These are phyloP conservation scores for Colletotrichum sp. DNA, from an alignment of 2,329 filamentous ascomycete species.

Conservation along the genomic window DNA sequence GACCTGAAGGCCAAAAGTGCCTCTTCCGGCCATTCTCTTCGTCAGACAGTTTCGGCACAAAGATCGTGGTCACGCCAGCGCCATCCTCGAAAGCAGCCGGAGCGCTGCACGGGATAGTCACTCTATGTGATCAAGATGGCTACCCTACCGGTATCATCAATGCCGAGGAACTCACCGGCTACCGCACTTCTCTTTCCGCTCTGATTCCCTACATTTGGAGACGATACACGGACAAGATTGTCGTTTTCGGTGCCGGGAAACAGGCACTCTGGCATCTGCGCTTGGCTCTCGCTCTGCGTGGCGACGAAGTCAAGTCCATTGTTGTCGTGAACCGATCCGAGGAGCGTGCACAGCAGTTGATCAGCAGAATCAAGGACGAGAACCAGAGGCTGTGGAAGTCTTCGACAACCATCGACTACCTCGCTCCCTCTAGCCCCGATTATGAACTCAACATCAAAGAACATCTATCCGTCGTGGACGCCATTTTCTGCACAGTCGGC, in stretches of 20 bases:
- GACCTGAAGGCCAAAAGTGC: slow-evolving; percentile 25
- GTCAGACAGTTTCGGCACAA: slow-evolving; percentile 23
- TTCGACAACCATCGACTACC: background rate
- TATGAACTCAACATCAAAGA: background rate
- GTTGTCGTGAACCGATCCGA: slow-evolving; percentile 37
- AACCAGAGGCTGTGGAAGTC: background rate
- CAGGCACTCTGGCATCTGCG: slow-evolving; percentile 77
- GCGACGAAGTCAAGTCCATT: slow-evolving; percentile 28
- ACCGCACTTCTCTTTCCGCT: slow-evolving; percentile 68
- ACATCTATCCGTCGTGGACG: background rate
- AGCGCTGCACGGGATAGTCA: slow-evolving; percentile 41
- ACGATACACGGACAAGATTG: slow-evolving; percentile 49
- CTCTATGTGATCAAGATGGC: slow-evolving; percentile 61
- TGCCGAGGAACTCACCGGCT: slow-evolving; percentile 71
- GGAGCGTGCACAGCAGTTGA: background rate
- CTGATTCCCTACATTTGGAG: slow-evolving; percentile 61
- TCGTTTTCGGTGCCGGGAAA: slow-evolving; percentile 72
- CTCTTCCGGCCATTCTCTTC: slow-evolving; percentile 30
- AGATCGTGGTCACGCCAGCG: slow-evolving; percentile 24
- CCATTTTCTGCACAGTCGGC: background rate
- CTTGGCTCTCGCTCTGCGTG: slow-evolving; percentile 61
- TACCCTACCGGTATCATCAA: slow-evolving; percentile 59
- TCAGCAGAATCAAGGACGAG: background rate
- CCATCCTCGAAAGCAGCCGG: background rate
- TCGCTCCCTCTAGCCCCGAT: background rate